These are phyloP conservation scores for Lentinula edodes DNA, from an alignment of 768 basidiomycete genomes.

Conservation along the genomic window DNA sequence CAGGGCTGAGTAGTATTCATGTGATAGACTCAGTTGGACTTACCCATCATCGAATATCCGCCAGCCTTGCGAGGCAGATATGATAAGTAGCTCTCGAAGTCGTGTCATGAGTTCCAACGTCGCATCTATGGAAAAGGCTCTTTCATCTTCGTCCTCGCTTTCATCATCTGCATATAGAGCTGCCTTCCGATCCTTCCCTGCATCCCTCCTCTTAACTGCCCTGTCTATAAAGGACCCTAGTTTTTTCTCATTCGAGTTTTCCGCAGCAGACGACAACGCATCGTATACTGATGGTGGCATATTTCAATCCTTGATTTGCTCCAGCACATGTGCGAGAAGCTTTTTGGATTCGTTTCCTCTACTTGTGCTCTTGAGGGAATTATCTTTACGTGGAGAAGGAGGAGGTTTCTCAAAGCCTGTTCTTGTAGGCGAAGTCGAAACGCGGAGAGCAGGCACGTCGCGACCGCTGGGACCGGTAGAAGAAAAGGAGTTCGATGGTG, in stretches of 20 bases:
- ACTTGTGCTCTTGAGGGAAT: conserved; percentile 26
- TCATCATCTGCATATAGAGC: conserved; percentile 30
- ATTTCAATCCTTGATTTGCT: conserved; percentile 52
- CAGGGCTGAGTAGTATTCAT: neutral
- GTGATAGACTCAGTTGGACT: neutral
- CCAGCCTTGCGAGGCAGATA: conserved; percentile 54
- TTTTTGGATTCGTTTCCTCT: conserved; percentile 63
- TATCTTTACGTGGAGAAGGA: conserved; percentile 16
- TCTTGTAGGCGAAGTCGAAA: neutral
- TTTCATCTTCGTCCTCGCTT: conserved; percentile 41
- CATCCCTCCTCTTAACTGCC: conserved; percentile 26
- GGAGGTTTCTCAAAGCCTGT: conserved; percentile 15
- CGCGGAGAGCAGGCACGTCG: conserved; percentile 3
- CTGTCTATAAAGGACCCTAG: conserved; percentile 39
- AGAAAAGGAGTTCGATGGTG: neutral
- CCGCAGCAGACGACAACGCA: conserved; percentile 21
- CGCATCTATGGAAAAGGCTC: conserved; percentile 54
- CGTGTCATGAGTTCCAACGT: conserved; percentile 62
- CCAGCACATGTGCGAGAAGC: conserved; percentile 58
- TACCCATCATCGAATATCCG: conserved; percentile 57
- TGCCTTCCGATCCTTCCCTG: conserved; percentile 7
- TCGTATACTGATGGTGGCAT: conserved; percentile 51
- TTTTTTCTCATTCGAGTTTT: conserved; percentile 23
- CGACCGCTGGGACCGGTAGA: neutral
- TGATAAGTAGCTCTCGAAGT: conserved; percentile 52